Evolutionary conservation across 1,139 yeast species (phyloP), one percentile per base, ranked within the genome.

Genomic region (Candida pseudoviswanathii): DNA sequence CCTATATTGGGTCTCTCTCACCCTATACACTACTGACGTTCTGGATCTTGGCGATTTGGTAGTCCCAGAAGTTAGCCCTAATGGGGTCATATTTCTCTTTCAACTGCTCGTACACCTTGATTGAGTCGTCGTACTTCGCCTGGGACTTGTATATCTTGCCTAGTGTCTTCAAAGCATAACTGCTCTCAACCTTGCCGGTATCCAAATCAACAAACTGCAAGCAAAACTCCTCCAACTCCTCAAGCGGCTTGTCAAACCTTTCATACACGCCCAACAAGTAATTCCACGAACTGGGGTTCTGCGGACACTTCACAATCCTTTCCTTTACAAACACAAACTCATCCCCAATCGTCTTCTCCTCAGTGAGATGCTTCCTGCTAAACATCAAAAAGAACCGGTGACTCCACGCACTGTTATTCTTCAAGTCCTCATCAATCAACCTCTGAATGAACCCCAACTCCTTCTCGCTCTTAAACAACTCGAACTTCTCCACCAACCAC

Each of bases 391-490:
- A 90, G 70, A 75, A 88, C 48, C 97, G 76, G 67, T 89, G 96
- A 50, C 85, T 80, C 99, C 99, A 94, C 0, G 96, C 97, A 49
- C 96, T 88, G 65, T 94, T 95, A 68, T 94, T 94, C 59, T 90
- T 75, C 22, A 89, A 80, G 66, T 94, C 99, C 6, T 68, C 60
- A 5, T 68, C 66, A 8, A 95, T 66, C 57, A 81, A 66, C 21
- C 57, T 54, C n/a, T 77, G 74, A 1, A 81, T 76, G 61, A 80
- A 86, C 6, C 61, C 64, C n/a, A 82, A 56, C 61, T 91, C 96
- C 37, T 64, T 66, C 6, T 56, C 65, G 47, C 71, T 71, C 29
- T 67, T 60, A 59, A 66, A 82, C 44, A 82, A 71, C 2, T 71
- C 64, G 58, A 84, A 84, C 55, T 71, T 73, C 33, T 75, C 73